These are phyloP conservation scores for Suhomyces choctaworum DNA, from an alignment of 1,139 yeast genomes.

Conservation along the genomic window DNA sequence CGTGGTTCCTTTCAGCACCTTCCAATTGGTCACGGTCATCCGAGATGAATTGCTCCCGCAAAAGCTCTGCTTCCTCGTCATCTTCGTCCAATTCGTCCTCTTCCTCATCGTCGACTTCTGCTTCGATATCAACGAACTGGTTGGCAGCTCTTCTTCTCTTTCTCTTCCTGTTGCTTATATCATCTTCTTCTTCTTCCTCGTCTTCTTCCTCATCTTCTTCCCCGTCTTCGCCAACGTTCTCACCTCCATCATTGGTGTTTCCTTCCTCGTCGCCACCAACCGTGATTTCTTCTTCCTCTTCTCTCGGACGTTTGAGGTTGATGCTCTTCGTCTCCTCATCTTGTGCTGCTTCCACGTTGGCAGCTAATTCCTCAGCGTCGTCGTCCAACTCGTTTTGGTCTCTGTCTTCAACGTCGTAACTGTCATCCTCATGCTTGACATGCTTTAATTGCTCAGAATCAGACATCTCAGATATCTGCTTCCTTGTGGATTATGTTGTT, in stretches of 20 bases:
- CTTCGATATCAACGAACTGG: constrained; percentile 96
- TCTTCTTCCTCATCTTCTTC: constrained; percentile 45
- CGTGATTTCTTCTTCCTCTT: constrained; percentile 13
- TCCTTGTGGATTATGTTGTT: constrained; percentile 4
- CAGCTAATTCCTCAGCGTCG: constrained; percentile 17
- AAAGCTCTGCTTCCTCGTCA: constrained; percentile 82
- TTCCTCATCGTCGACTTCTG: constrained; percentile 98
- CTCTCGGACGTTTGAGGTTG: constrained; percentile 14
- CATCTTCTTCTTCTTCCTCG: constrained; percentile 61
- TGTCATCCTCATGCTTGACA: constrained; percentile 16
- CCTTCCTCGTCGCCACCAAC: not conserved
- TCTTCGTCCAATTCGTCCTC: constrained; percentile 91
- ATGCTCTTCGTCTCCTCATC: constrained; percentile 6
- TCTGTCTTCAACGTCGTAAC: constrained; percentile 24
- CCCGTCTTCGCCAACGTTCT: constrained; percentile 18
- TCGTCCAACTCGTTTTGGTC: constrained; percentile 55
- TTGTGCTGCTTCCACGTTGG: constrained; percentile 11
- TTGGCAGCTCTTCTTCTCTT: constrained; percentile 73
- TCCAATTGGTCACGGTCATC: constrained; percentile 67
- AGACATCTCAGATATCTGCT: constrained; percentile 9
- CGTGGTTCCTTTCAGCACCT: constrained; percentile 45
- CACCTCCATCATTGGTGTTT: not conserved
- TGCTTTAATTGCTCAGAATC: constrained; percentile 10
- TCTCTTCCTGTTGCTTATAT: constrained; percentile 50
- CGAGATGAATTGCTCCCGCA: constrained; percentile 78